These are phyloP conservation scores for Psilocybe subaeruginosa DNA, from an alignment of 768 basidiomycete genomes.

Conservation along the genomic window DNA sequence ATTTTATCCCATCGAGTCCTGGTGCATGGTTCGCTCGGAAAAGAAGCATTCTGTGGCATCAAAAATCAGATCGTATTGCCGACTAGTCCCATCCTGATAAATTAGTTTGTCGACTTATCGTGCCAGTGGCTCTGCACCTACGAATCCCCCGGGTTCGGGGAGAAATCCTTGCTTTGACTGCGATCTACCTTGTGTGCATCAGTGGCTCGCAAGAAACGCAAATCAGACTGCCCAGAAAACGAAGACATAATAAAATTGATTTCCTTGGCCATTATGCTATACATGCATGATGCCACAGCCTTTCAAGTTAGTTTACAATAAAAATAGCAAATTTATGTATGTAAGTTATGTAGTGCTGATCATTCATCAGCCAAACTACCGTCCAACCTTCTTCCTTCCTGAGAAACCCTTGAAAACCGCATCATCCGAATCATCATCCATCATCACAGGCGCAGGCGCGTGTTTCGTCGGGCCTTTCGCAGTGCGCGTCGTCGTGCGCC, in stretches of 20 bases:
- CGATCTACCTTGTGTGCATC: background rate
- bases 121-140: background rate
- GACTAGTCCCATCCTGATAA: background rate
- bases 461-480: constrained; percentile 31
- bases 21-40: too few species aligned
- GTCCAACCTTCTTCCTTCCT: constrained; percentile 27
- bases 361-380: constrained; percentile 10
- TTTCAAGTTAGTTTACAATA: background rate
- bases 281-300: background rate
- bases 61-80: background rate
- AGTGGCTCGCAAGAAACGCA: background rate
- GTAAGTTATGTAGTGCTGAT: background rate
- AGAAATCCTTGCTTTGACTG: background rate
- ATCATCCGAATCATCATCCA: constrained; percentile 74
- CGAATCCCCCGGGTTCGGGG: background rate
- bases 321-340: background rate
- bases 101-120: background rate
- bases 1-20: background rate
- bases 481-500: constrained; percentile 18
- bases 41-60: background rate
- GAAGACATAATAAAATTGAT: background rate
- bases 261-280: background rate
- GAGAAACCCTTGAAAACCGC: constrained; percentile 61
- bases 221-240: background rate
- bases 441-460: constrained; percentile 38